Percentiles rank a stretch among this genome's conserved stretches.
These are phyloP conservation scores for Hymenoscyphus linearis DNA, from an alignment of 2,329 filamentous ascomycete species.

Conservation along the genomic window DNA sequence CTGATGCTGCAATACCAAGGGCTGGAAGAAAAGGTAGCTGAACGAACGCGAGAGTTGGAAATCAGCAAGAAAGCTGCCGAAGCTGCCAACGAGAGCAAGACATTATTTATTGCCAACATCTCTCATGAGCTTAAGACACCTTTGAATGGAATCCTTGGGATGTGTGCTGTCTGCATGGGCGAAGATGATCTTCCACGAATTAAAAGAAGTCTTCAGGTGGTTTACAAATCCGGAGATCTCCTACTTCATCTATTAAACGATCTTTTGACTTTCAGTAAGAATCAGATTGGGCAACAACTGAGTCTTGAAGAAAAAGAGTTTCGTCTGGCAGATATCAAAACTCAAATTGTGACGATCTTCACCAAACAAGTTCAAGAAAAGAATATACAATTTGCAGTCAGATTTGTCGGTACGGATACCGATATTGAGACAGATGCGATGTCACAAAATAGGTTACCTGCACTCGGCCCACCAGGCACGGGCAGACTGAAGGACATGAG, in stretches of 20 bases:
- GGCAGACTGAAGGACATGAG: conserved; percentile 75
- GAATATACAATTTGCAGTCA: conserved; percentile 66
- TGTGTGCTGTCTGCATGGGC: conserved; percentile 90
- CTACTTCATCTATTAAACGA: conserved; percentile 83
- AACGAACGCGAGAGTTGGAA: conserved; percentile 79
- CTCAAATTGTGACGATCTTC: conserved; percentile 80
- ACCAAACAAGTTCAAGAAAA: conserved; percentile 83
- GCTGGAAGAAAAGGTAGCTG: conserved; percentile 77
- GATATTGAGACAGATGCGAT: conserved; percentile 14
- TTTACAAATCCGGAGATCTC: conserved; percentile 85
- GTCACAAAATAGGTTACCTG: conserved; percentile 40
- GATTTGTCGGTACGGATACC: conserved; percentile 55
- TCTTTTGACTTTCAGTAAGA: conserved; percentile 88
- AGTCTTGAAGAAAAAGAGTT: conserved; percentile 83
- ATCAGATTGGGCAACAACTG: conserved; percentile 83
- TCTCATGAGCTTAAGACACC: conserved; percentile 85
- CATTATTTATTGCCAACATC: conserved; percentile 94
- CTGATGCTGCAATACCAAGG: conserved; percentile 79
- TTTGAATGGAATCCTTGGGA: conserved; percentile 89
- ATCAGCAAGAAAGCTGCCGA: conserved; percentile 88
- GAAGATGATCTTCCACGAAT: conserved; percentile 75
- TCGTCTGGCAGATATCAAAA: conserved; percentile 72
- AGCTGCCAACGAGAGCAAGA: conserved; percentile 95
- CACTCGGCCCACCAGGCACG: conserved; percentile 58
- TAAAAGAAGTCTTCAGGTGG: conserved; percentile 77